A percentile compares a stretch with the other conserved stretches of the same genome.
Conservation (phyloP, 768 basidiomycete genomes). For the Amanita thiersii region DNA sequence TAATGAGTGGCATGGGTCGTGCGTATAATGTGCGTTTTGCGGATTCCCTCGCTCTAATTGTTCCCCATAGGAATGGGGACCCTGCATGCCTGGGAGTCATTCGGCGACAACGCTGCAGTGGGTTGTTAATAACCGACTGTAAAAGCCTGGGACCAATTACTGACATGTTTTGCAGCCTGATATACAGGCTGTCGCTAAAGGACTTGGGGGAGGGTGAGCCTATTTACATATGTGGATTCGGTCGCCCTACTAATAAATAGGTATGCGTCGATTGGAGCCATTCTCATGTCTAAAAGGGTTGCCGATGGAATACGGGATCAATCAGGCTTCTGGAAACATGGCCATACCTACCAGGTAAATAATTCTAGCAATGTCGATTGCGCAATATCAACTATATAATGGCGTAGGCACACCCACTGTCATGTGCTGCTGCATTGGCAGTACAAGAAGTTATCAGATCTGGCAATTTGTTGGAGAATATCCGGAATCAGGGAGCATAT, state of each 20-base stretch:
- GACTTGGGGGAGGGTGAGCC: conserved; percentile 77
- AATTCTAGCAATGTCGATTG: not conserved
- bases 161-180: conserved; percentile 57
- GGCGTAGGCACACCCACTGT: conserved; percentile 58
- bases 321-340: conserved; percentile 76
- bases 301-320: conserved; percentile 59
- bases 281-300: conserved; percentile 67
- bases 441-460: conserved; percentile 67
- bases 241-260: conserved; percentile 24
- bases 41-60: not conserved
- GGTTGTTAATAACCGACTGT: conserved; percentile 11
- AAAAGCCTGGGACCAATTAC: not conserved
- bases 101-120: conserved; percentile 62
- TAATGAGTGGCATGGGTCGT: conserved; percentile 92
- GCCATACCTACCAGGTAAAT: conserved; percentile 74
- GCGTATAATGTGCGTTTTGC: conserved; percentile 21
- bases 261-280: conserved; percentile 76
- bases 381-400: not conserved
- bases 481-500: conserved; percentile 50
- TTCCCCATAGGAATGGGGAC: conserved; percentile 70
- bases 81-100: conserved; percentile 79
- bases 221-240: not conserved
- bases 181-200: conserved; percentile 85
- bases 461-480: conserved; percentile 65
- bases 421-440: conserved; percentile 74